Evolutionary conservation across 805 yeast genomes (phyloP), one percentile per base, ranked within the genome.

Genomic region (Nadsonia fulvescens): DNA sequence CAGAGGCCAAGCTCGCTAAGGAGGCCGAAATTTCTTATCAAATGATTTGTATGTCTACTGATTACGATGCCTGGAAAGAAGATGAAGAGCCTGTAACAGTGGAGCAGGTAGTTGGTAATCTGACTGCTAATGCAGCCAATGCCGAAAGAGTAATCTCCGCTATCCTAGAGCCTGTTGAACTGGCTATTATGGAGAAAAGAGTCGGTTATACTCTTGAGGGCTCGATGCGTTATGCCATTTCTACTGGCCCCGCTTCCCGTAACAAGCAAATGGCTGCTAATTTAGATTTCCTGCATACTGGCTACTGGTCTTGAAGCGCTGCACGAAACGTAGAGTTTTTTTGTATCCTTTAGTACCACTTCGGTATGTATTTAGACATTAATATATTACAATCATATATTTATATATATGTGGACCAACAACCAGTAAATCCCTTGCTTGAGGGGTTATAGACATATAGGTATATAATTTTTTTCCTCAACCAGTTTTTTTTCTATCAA

Each of bases 11-110:
- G 50, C 64, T 89, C 36, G 98, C 99, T 3, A 69, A 91, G 45
- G 99, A 89, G 55, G 94, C 96, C 23, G 99, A 89, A 53, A 73
- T 89, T 37, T 64, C 93, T 15, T 89, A 89, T 54, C 96, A 86
- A 53, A 89, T 89, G 95, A 66, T 89, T 37, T 89, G 99, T 54
- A 89, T 89, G 99, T 74, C 93, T 1, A 89, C 99, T 3, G 99
- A 89, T 51, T 89, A 89, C 53, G 99, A 89, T 47, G 92, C 98
- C 13, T 89, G 99, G 99, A 77, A 82, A 46, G 92, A 75, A 42
- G 69, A 66, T 28, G 96, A 73, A 46, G 95, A 86, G 44, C 86
- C 96, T 3, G 99, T 89, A 24, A 83, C 96, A 6, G 96, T 89
- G n/a, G 95, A 83, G 54, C 76, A 92, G 4, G 94, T 89, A 21